Percentiles rank a stretch among this genome's conserved stretches.
These are phyloP conservation scores for Leccinum incarnatum DNA, from an alignment of 768 basidiomycete genomes.

Conservation along the genomic window DNA sequence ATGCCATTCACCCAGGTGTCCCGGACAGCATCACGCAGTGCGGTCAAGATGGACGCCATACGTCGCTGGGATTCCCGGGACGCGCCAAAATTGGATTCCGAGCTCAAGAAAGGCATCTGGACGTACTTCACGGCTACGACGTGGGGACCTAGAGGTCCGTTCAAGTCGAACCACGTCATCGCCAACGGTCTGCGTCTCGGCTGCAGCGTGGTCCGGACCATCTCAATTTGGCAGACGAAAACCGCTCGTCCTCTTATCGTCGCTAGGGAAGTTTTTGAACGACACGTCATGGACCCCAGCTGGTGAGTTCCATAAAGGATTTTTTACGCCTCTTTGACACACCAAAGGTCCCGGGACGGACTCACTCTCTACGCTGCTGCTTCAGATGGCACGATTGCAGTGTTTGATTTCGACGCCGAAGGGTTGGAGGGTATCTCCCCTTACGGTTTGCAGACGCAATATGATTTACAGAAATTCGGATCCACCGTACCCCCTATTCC, in stretches of 20 bases:
- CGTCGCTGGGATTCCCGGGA: slow-evolving; percentile 30
- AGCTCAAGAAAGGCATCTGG: slow-evolving; percentile 31
- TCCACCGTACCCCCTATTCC: slow-evolving; percentile 67
- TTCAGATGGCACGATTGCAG: slow-evolving; percentile 92
- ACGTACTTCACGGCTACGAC: slow-evolving; percentile 25
- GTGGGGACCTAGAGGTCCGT: slow-evolving; percentile 24
- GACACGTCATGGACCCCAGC: slow-evolving; percentile 92
- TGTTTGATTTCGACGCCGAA: slow-evolving; percentile 76
- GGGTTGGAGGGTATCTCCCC: slow-evolving; percentile 83
- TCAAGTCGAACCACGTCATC: slow-evolving; percentile 27
- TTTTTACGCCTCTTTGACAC: slow-evolving; percentile 6
- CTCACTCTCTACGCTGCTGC: slow-evolving; percentile 91
- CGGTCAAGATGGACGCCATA: slow-evolving; percentile 21
- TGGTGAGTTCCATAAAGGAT: slow-evolving; percentile 55
- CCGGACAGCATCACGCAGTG: slow-evolving; percentile 32
- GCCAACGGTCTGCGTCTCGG: slow-evolving; percentile 12
- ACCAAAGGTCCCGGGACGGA: slow-evolving; percentile 84
- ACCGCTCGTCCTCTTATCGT: slow-evolving; percentile 91
- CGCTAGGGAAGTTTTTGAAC: slow-evolving; percentile 89
- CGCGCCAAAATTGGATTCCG: slow-evolving; percentile 22
- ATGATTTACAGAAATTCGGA: slow-evolving; percentile 71
- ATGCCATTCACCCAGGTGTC: slow-evolving; percentile 33
- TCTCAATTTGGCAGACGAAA: slow-evolving; percentile 97
- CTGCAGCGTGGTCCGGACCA: slow-evolving; percentile 30
- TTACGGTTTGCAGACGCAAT: slow-evolving; percentile 69